Base-by-base conservation (phyloP, 2,329 filamentous ascomycete genomes). In the Fusarium lyarnte region DNA sequence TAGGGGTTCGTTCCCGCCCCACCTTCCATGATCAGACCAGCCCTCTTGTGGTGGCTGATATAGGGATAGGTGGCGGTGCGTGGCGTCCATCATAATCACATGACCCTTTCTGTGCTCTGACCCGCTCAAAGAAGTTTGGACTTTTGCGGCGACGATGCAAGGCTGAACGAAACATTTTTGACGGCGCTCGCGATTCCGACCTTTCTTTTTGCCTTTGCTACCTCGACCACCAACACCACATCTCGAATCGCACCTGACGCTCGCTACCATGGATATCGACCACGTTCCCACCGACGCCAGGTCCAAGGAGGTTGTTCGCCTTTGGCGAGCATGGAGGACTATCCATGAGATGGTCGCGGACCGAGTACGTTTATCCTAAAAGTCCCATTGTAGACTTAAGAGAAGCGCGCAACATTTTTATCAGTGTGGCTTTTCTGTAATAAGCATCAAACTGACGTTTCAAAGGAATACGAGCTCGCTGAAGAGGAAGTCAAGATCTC, bases 271-370 rank as follows among this genome's bases (percentile, higher is more conserved):
- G 83, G 82, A 84, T 74, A 76, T 78, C 63, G 79, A 79, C 76
- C 81, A 67, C 47, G 82, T 85, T 80, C 83, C 85, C 58, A 86
- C 86, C 63, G 82, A 86, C 47, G 84, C 84, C 72, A 86, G 85
- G 81, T 82, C 84, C 74, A 87, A 87, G 80, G 84, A 86, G 82
- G 82, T 87, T 53, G 85, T 88, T 78, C 91, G 93, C 80, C 90
- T 98, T 76, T 99, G 96, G 95, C 93, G 95, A 82, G 94, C 95
- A 77, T 97, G 94, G 90, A 91, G 91, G 83, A 99, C 96, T 13
- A 91, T 94, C 53, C 94, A 97, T 83, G 94, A 99, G 87, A 97
- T 99, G 95, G 92, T 96, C 77, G 87, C 89, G 70, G 96, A 98
- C 82, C 87, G 95, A 82, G 95, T 97, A 89, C 78, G 63, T 74